Conservation (phyloP, 306 rosid genomes). For the Vigna reflexopilosa region DNA sequence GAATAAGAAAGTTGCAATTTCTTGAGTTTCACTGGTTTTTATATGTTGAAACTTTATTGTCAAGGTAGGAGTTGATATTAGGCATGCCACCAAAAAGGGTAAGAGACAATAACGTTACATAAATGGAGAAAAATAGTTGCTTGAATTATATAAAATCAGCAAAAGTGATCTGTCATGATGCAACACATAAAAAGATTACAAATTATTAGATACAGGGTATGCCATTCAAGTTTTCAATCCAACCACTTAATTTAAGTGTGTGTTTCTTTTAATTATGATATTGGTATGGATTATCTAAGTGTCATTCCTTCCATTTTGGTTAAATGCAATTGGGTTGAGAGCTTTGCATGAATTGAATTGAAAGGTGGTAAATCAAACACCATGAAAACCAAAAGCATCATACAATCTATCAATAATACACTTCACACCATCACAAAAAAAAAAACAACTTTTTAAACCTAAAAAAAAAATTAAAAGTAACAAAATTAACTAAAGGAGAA, state of each 20-base stretch:
- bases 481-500: too few relatives aligned
- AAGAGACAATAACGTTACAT: not conserved
- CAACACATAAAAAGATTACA: not conserved
- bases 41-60: not conserved
- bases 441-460: too few relatives aligned
- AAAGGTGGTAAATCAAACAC: not conserved
- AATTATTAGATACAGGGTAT: too few relatives aligned
- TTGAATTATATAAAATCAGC: not conserved
- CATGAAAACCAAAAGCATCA: not conserved
- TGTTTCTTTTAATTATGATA: too few relatives aligned
- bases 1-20: not conserved
- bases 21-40: not conserved
- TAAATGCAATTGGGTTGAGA: not conserved
- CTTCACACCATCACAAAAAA: too few relatives aligned
- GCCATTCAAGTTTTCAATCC: too few relatives aligned
- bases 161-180: too few relatives aligned
- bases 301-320: too few relatives aligned
- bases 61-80: not conserved
- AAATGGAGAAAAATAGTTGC: not conserved
- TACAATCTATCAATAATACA: not conserved
- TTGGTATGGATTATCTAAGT: too few relatives aligned
- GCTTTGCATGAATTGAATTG: not conserved
- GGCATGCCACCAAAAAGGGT: not conserved
- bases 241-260: too few relatives aligned
- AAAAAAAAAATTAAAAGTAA: too few relatives aligned